Evolutionary conservation across 2,329 filamentous ascomycete species (phyloP), one percentile per base, ranked within the genome.

Genomic region (Fusarium robinianum): DNA sequence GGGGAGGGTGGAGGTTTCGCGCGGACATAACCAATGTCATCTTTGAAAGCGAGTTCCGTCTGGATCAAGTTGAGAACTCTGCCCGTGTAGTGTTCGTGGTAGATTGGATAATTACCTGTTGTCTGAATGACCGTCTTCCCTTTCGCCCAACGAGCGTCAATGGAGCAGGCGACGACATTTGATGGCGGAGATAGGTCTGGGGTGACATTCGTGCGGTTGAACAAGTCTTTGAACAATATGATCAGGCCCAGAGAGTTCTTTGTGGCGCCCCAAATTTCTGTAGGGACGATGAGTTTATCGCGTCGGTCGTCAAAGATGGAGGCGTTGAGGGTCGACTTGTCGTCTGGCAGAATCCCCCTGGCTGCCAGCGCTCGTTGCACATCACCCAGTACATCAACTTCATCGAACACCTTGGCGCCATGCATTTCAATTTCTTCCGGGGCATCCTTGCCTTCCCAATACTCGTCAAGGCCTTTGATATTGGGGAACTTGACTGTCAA

Each of bases 401-500:
- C n/a, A n/a, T n/a, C n/a, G n/a, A n/a, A n/a, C n/a, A n/a, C n/a
- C n/a, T n/a, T n/a, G n/a, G n/a, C n/a, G n/a, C n/a, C n/a, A n/a
- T n/a, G 6, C 26, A 30, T 9, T 6, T 9, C 3, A 5, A 16
- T 30, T 15, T 30, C 26, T 9, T 30, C 14, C n/a, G n/a, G n/a
- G 12, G 26, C 17, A 30, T 30, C 12, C 12, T n/a, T n/a, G n/a
- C n/a, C n/a, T n/a, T n/a, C 12, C 26, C 23, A 15, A 9, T 18
- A 45, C 1, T 40, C 19, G 8, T 45, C 29, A 4, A 36, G 8
- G 10, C 32, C 36, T n/a, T 21, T 22, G 8, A 36, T 5, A 9
- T 33, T 45, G 3, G 42, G 42, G 14, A 40, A 45, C 9, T 25
- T 14, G 2, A 45, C 23, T 6, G 29, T 40, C 15, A 45, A 14